Evolutionary conservation across 2,329 filamentous ascomycete species (phyloP), one percentile per base, ranked within the genome.

Genomic region (Epichloe coenophiala): DNA sequence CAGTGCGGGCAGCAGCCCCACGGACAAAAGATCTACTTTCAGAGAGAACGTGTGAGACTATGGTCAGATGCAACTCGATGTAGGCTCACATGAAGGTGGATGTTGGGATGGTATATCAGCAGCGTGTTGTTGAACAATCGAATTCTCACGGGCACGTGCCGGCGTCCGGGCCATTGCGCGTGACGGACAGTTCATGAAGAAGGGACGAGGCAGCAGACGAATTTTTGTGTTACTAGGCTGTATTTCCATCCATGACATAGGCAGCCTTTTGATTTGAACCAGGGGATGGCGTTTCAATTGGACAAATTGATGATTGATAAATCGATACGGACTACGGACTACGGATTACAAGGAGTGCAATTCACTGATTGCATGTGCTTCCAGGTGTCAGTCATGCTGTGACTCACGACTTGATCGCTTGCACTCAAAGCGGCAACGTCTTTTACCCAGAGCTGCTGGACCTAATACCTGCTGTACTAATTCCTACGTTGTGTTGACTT

Each of bases 21-120:
- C 77, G 8, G 83, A 84, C 69, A 72, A 83, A 65, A 76, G 77
- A 62, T 86, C 82, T 54, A 75, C 85, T 56, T 88, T 88, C 60
- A 72, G 75, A 53, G 84, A 88, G 69, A 76, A 84, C 55, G 75
- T 88, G 61, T 86, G 64, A 65, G 19, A 19, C 1, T 21, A 37
- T 19, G 45, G 19, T 33, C 8, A 11, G 23, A 44, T 9, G 27
- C 42, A 44, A 31, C 27, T 33, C 19, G 42, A 17, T 6, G 6
- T 42, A 13, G n/a, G 40, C 40, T 23, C 7, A 23, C 27, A 42
- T 17, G 40, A 19, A 12, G 40, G 12, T 38, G 12, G 5, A n/a
- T 15, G 7, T 15, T 6, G n/a, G 13, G 13, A n/a, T 38, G 36
- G 6, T n/a, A n/a, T 15, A 38, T n/a, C 36, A 38, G 12, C 36